phyloP scores from a whole-genome alignment of 2,329 filamentous ascomycete species.

The Cytospora chrysosperma region DNA sequence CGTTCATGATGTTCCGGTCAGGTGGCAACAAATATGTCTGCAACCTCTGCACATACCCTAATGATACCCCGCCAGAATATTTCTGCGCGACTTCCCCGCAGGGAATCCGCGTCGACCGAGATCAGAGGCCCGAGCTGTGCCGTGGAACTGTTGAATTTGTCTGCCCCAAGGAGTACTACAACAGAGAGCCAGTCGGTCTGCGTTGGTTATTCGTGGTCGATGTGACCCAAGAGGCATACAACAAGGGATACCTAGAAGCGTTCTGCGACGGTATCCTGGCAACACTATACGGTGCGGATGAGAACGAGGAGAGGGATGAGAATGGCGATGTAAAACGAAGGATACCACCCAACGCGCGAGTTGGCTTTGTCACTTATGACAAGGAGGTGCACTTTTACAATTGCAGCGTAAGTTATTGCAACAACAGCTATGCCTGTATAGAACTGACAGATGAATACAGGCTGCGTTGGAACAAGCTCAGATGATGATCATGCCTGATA shows the following conservation, averaged over 20 bases:
- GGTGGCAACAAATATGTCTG: constrained; percentile 97
- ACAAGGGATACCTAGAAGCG: constrained; percentile 85
- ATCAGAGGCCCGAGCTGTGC: constrained; percentile 85
- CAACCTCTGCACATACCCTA: constrained; percentile 97
- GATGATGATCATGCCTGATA: constrained; percentile 97
- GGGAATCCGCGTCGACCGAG: constrained; percentile 81
- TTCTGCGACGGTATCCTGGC: constrained; percentile 86
- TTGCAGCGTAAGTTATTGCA: constrained; percentile 63
- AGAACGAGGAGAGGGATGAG: constrained; percentile 48
- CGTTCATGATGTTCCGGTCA: constrained; percentile 95
- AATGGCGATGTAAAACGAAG: constrained; percentile 55
- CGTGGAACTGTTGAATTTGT: constrained; percentile 93
- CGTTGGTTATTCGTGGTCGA: constrained; percentile 91
- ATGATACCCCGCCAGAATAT: constrained; percentile 89
- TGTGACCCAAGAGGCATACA: constrained; percentile 86
- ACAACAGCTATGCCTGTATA: not conserved
- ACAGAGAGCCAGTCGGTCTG: constrained; percentile 84
- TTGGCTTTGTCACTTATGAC: constrained; percentile 95
- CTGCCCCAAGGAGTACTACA: constrained; percentile 98
- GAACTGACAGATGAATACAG: constrained; percentile 38
- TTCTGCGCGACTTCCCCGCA: constrained; percentile 88
- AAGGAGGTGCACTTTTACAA: constrained; percentile 99
- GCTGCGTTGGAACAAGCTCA: constrained; percentile 80
- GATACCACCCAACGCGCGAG: constrained; percentile 76
- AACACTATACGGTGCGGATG: constrained; percentile 74